Base-by-base conservation (phyloP, 2,329 filamentous ascomycete genomes). In the Epichloe gansuensis region DNA sequence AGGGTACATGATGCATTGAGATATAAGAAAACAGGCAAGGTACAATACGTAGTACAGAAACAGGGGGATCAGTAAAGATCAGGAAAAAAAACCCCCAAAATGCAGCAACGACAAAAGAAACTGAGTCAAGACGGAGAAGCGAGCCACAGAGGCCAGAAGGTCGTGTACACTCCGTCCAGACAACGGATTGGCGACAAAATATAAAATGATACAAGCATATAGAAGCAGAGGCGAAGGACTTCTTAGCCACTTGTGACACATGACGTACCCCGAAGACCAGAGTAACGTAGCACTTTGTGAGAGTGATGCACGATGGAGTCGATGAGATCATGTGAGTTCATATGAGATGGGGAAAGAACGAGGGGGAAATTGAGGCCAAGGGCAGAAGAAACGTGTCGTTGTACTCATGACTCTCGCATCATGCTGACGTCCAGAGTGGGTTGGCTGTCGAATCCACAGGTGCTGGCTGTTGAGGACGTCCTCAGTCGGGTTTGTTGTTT, bases 401-500 rank as follows among this genome's bases (percentile, higher is more conserved):
- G 13, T 28, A 48, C 35, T 48, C 12, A 28, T n/a, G 21, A 41
- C 23, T 9, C 5, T 17, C 13, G 5, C 15, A 15, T 13, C 4
- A 25, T n/a, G 11, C 11, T 9, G 23, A 25, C 35, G n/a, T 43
- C 37, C 28, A 35, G 15, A 39, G 15, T 15, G 23, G 17, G 9
- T 5, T 43, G 43, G 28, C n/a, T 28, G n/a, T 50, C 48, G 28
- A 43, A 15, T 21, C 17, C 46, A 38, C 37, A 52, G 7, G 38
- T 43, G 37, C 23, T 46, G 28, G 13, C 34, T 4, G 9, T 35
- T 25, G 46, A 39, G 11, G 17, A 50, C 7, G 53, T 38, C 35
- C 42, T 31, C 4, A 34, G 38, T 6, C 51, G 51, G 11, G 35
- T 46, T 17, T 52, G 50, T 15, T 51, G 11, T 43, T 55, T 58